Evolutionary conservation across 2,329 filamentous ascomycete species (phyloP).

Genomic region (Aspergillus neotritici): DNA sequence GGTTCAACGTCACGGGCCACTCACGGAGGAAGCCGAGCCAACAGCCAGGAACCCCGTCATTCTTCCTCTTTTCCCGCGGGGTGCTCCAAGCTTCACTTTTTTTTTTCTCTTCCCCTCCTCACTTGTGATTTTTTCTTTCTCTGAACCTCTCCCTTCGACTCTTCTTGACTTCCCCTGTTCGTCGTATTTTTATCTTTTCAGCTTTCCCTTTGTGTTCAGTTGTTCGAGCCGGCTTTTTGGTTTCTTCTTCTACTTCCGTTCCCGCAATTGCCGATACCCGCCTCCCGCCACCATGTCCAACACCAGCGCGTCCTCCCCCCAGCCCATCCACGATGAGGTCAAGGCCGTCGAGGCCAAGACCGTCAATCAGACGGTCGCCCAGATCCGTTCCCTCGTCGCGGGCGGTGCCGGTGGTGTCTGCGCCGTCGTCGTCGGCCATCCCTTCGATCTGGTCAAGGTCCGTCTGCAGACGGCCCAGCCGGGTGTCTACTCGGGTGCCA

Average conservation of each 20-base stretch:
- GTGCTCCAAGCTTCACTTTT: slow-evolving; percentile 4
- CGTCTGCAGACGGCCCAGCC: slow-evolving; percentile 92
- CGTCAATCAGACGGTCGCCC: slow-evolving; percentile 49
- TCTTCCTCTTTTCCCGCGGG: neutral
- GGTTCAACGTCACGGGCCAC: slow-evolving; percentile 11
- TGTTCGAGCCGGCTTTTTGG: neutral
- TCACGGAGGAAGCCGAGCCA: too few species aligned
- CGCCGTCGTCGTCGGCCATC: slow-evolving; percentile 90
- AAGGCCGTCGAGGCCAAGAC: slow-evolving; percentile 25
- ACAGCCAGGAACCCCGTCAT: neutral
- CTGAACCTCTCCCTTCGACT: neutral
- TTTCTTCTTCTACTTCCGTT: slow-evolving; percentile 1
- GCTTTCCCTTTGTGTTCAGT: neutral
- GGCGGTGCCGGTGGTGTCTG: slow-evolving; percentile 92
- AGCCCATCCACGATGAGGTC: slow-evolving; percentile 26
- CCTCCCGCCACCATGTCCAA: slow-evolving; percentile 24
- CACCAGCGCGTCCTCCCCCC: slow-evolving; percentile 24
- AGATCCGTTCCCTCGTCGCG: slow-evolving; percentile 74
- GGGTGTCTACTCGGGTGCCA: slow-evolving; percentile 81
- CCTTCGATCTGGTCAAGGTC: slow-evolving; percentile 97
- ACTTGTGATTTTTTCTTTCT: slow-evolving; percentile 2
- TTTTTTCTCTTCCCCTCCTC: slow-evolving; percentile 1
- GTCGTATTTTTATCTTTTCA: slow-evolving; percentile 1
- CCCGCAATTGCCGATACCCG: slow-evolving; percentile 5
- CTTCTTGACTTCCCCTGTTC: neutral